These are phyloP conservation scores for Aspergillus clavatus DNA, from an alignment of 2,329 filamentous ascomycete species.

Conservation along the genomic window DNA sequence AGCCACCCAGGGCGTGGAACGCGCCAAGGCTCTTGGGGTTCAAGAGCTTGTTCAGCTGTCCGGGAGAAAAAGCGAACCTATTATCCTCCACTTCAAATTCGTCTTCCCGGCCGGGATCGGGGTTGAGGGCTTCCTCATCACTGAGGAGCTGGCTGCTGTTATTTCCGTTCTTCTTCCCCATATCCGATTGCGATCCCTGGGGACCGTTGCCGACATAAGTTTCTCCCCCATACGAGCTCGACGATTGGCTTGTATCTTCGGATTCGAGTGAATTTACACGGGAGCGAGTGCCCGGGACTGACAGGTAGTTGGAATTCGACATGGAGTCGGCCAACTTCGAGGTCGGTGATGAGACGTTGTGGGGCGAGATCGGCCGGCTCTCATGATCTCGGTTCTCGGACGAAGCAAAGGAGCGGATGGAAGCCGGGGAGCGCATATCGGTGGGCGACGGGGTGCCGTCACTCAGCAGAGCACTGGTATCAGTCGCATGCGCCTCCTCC, in stretches of 20 bases:
- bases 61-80: conserved; percentile 67
- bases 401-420: conserved; percentile 51
- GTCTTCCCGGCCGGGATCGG: conserved; percentile 66
- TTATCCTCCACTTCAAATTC: conserved; percentile 65
- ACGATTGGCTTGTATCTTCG: conserved; percentile 51
- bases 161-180: conserved; percentile 29
- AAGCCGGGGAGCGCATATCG: conserved; percentile 49
- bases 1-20: conserved; percentile 69
- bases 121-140: conserved; percentile 59
- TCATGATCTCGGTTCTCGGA: conserved; percentile 54
- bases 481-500: conserved; percentile 28
- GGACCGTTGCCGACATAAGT: conserved; percentile 48
- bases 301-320: conserved; percentile 52
- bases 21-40: conserved; percentile 74
- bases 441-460: conserved; percentile 38
- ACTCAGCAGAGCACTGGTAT: conserved; percentile 27
- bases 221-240: conserved; percentile 50
- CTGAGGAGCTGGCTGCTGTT: conserved; percentile 45
- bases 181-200: conserved; percentile 41
- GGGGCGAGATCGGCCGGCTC: conserved; percentile 61
- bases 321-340: conserved; percentile 48
- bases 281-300: conserved; percentile 59
- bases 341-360: conserved; percentile 62
- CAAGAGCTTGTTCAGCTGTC: conserved; percentile 69
- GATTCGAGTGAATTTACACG: conserved; percentile 63